Evolutionary conservation across 208 protist genomes (phyloP).

Genomic region (Acanthamoeba castellanii): DNA sequence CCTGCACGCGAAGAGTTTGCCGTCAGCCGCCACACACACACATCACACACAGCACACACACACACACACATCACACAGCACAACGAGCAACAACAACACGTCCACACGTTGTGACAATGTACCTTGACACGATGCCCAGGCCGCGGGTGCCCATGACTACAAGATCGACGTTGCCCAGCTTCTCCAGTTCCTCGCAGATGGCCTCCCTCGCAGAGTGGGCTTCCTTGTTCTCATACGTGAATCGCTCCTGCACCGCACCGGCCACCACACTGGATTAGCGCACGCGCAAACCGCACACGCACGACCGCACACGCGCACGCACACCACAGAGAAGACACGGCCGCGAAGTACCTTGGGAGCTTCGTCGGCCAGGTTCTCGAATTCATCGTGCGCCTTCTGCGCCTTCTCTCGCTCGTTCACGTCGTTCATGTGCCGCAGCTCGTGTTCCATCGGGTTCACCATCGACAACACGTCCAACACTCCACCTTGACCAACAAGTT

Average conservation of each 20-base stretch:
- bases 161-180: not conserved
- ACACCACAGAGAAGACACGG: too few relatives aligned
- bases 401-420: conserved; percentile 14
- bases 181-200: conserved; percentile 15
- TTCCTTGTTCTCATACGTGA: conserved; percentile 23
- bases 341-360: not conserved
- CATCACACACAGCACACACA: not conserved
- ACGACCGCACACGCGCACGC: too few relatives aligned
- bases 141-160: not conserved
- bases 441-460: conserved; percentile 41
- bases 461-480: not conserved
- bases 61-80: too few relatives aligned
- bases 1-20: not conserved
- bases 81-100: not conserved
- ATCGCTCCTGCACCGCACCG: not conserved
- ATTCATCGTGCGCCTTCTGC: not conserved
- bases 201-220: not conserved
- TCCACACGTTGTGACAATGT: too few relatives aligned
- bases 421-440: conserved; percentile 15
- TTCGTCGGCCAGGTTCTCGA: conserved; percentile 2
- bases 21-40: not conserved
- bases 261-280: not conserved
- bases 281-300: too few relatives aligned
- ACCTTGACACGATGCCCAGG: not conserved
- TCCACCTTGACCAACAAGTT: not conserved